Evolutionary conservation across 768 basidiomycete species (phyloP).

Genomic region (Phanerochaete sordida): DNA sequence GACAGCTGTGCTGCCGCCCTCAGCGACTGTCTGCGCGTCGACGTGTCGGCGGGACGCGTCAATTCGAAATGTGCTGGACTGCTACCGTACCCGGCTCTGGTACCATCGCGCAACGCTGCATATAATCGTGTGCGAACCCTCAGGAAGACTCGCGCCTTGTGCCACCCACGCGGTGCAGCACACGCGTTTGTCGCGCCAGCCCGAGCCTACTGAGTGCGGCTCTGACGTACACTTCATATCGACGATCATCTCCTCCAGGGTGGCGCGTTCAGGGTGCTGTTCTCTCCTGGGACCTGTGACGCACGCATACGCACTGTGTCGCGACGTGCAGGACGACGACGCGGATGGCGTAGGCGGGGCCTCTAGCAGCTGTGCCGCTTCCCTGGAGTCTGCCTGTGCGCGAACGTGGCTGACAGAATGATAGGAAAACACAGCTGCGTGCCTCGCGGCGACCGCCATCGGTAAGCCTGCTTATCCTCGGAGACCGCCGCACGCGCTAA

Average conservation of each 20-base stretch:
- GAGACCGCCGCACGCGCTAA: not conserved
- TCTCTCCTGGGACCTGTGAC: not conserved
- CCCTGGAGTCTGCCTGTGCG: not conserved
- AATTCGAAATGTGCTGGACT: not conserved
- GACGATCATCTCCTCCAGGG: too few relatives aligned
- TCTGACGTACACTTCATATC: too few relatives aligned
- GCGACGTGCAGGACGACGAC: not conserved
- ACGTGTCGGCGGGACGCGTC: not conserved
- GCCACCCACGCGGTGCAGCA: too few relatives aligned
- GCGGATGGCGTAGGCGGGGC: not conserved
- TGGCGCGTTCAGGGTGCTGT: not conserved
- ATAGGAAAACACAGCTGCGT: slow-evolving; percentile 67
- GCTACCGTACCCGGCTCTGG: not conserved
- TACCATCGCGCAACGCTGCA: not conserved
- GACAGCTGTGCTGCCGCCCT: not conserved
- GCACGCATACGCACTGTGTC: not conserved
- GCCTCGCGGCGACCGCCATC: slow-evolving; percentile 64
- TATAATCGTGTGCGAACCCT: not conserved
- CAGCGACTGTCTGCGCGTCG: not conserved
- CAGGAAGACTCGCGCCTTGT: too few relatives aligned
- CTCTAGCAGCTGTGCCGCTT: not conserved
- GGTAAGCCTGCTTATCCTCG: slow-evolving; percentile 28
- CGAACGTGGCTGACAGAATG: slow-evolving; percentile 1
- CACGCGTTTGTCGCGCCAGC: too few relatives aligned
- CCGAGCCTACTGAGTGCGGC: too few relatives aligned